Evolutionary conservation across 495 filamentous ascomycete species (phyloP).

Genomic region (Hyaloscypha bicolor): DNA sequence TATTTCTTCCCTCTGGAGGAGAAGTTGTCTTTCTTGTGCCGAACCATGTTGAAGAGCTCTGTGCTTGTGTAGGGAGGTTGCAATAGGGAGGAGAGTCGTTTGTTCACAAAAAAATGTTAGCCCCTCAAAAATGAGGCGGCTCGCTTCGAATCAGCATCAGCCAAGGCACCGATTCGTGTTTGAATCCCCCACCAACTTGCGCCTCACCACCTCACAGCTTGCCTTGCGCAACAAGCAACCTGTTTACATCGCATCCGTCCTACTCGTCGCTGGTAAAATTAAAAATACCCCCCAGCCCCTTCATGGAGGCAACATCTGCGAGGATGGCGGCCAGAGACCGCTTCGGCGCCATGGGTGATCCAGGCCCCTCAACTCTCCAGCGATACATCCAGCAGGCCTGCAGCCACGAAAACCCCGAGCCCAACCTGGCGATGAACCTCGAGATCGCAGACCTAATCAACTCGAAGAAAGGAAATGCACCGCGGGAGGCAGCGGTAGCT

Average conservation of each 20-base stretch:
- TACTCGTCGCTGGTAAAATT: slow-evolving; percentile 14
- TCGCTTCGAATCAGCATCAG: slow-evolving; percentile 16
- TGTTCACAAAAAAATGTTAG: not conserved
- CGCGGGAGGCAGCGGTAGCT: slow-evolving; percentile 91
- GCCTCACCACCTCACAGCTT: slow-evolving; percentile 21
- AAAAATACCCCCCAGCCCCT: slow-evolving; percentile 6
- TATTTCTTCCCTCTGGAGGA: slow-evolving; percentile 67
- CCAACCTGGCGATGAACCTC: slow-evolving; percentile 92
- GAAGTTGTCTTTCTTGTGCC: slow-evolving; percentile 92
- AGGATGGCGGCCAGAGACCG: slow-evolving; percentile 95
- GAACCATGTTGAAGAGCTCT: slow-evolving; percentile 63
- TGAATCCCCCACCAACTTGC: slow-evolving; percentile 29
- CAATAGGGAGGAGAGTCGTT: not conserved
- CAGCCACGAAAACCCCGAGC: slow-evolving; percentile 94
- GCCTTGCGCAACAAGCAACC: slow-evolving; percentile 18
- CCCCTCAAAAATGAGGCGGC: not conserved
- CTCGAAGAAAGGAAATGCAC: slow-evolving; percentile 95
- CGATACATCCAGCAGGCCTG: slow-evolving; percentile 96
- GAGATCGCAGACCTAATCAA: slow-evolving; percentile 98
- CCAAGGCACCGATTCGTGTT: slow-evolving; percentile 13
- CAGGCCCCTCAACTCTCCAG: slow-evolving; percentile 81
- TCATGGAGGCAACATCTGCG: slow-evolving; percentile 92
- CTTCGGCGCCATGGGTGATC: slow-evolving; percentile 80
- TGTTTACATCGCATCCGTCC: not conserved
- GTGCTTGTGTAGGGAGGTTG: not conserved